A percentile compares a stretch with the other conserved stretches of the same genome.
phyloP scores from a whole-genome alignment of 768 basidiomycete species.

The Boletus rex-veris region DNA sequence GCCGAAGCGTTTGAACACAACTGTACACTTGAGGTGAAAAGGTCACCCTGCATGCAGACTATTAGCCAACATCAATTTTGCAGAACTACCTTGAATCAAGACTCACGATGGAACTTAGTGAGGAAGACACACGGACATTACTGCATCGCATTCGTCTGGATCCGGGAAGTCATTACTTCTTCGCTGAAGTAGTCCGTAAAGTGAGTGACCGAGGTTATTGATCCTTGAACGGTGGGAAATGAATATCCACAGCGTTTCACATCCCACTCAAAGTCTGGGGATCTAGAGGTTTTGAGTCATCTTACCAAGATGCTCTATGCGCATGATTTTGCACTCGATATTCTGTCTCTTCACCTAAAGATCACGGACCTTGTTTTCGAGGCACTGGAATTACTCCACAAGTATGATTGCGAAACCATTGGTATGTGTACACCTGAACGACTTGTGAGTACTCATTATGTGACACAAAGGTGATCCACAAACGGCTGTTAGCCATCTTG shows the following conservation, averaged over 20 bases:
- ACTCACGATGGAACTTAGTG: slow-evolving; percentile 46
- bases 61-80: slow-evolving; percentile 5
- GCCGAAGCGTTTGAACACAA: slow-evolving; percentile 60
- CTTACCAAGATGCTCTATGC: slow-evolving; percentile 65
- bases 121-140: slow-evolving; percentile 35
- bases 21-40: slow-evolving; percentile 53
- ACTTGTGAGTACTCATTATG: neutral
- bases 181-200: slow-evolving; percentile 55
- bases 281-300: slow-evolving; percentile 67
- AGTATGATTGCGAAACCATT: slow-evolving; percentile 78
- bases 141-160: slow-evolving; percentile 51
- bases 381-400: slow-evolving; percentile 58
- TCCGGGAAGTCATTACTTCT: slow-evolving; percentile 50
- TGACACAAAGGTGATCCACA: slow-evolving; percentile 68
- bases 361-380: slow-evolving; percentile 64
- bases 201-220: slow-evolving; percentile 35
- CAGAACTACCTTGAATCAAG: slow-evolving; percentile 52
- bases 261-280: slow-evolving; percentile 47
- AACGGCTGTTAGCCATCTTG: slow-evolving; percentile 73
- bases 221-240: neutral
- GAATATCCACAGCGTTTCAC: slow-evolving; percentile 51
- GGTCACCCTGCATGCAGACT: neutral
- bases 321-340: slow-evolving; percentile 59
- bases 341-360: slow-evolving; percentile 63
- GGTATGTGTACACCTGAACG: slow-evolving; percentile 43